Evolutionary conservation across 2,329 filamentous ascomycete genomes (phyloP), one percentile per base, ranked within the genome.

Genomic region (Simplicillium aogashimaense): DNA sequence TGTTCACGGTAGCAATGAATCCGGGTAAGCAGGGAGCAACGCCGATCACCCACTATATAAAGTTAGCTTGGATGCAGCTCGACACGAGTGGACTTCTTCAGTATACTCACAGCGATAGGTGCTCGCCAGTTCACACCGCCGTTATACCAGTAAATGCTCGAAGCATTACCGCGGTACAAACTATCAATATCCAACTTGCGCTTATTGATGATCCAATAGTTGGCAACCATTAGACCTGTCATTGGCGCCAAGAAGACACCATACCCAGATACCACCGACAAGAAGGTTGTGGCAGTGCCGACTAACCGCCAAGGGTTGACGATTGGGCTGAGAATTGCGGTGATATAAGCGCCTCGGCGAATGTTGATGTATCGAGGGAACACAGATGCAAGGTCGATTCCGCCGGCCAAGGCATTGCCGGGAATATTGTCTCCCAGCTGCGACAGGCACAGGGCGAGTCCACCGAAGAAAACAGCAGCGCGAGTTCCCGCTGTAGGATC

Each of bases 61-160:
- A 20, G 20, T 25, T 25, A 25, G 20, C 20, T 25, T 25, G 6
- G 9, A 25, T 9, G 20, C 20, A 25, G 20, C 6, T 25, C 20
- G 20, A 25, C 20, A 25, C 6, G 9, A 11, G 9, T n/a, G 11
- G 15, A 11, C 34, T 20, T 29, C 1, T 7, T 30, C 8, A 16
- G 25, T 7, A n/a, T 15, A 55, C 61, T 46, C 49, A 65, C 62
- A 20, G 64, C 59, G 17, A 57, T 50, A 1, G 56, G 52, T 2
- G 65, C 62, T 4, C 63, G 54, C 60, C 61, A 65, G 39, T 66
- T 66, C 10, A 62, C 28, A 3, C 63, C 63, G n/a, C 45, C 46
- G 4, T 45, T 58, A 42, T 61, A 66, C 63, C 63, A 66, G 45
- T 66, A 66, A 2, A 65, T 53, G 38, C 58, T 57, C 1, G 43